phyloP scores from a whole-genome alignment of 371 early-diverging fungal species.

The Syncephalastrum sp. region DNA sequence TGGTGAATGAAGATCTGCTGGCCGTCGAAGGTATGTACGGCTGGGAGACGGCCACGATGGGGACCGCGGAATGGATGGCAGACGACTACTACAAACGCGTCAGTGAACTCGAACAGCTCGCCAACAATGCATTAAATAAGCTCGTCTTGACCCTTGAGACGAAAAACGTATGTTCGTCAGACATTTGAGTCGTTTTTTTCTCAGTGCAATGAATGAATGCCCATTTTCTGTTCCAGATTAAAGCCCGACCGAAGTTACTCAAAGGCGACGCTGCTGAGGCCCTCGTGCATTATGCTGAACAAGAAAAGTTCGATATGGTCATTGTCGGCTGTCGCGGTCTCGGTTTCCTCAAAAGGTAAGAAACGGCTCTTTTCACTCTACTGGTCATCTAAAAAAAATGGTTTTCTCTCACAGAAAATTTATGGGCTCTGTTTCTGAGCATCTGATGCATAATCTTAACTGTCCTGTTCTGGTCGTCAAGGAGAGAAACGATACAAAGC shows the following conservation, averaged over 20 bases:
- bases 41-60: slow-evolving; percentile 22
- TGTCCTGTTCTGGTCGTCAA: slow-evolving; percentile 26
- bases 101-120: slow-evolving; percentile 20
- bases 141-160: slow-evolving; percentile 19
- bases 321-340: slow-evolving; percentile 26
- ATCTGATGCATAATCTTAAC: slow-evolving; percentile 23
- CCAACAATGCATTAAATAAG: slow-evolving; percentile 14
- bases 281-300: slow-evolving; percentile 25
- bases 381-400: not conserved
- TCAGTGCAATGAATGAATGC: not conserved
- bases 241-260: slow-evolving; percentile 14
- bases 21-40: slow-evolving; percentile 34
- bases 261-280: slow-evolving; percentile 31
- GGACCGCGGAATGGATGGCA: slow-evolving; percentile 23
- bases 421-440: slow-evolving; percentile 33
- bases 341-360: slow-evolving; percentile 32
- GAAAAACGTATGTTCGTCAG: slow-evolving; percentile 24
- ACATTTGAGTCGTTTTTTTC: too few relatives aligned
- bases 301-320: slow-evolving; percentile 21
- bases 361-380: not conserved
- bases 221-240: slow-evolving; percentile 11
- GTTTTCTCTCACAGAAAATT: slow-evolving; percentile 15
- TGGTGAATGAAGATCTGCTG: slow-evolving; percentile 29
- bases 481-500: too few relatives aligned
- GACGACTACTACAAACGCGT: slow-evolving; percentile 19